Percentiles rank a stretch among this genome's conserved stretches.
Evolutionary conservation across 2,329 filamentous ascomycete genomes (phyloP).

Genomic region (Neodidymelliopsis sp.): DNA sequence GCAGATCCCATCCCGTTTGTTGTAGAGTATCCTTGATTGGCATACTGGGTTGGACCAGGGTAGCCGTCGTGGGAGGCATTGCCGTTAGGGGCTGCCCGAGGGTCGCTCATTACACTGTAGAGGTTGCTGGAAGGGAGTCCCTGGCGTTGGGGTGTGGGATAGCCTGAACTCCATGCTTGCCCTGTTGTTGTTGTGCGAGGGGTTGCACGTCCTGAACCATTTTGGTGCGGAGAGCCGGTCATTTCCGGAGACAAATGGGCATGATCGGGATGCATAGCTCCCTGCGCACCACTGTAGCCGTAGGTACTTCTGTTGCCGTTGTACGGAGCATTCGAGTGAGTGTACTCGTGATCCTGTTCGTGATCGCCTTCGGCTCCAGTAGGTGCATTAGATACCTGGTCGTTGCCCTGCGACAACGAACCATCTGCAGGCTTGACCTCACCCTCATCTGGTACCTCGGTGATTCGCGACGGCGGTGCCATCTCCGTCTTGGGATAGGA

Average conservation of each 20-base stretch:
- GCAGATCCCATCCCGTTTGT: conserved; percentile 68
- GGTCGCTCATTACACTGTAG: conserved; percentile 88
- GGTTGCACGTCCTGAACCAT: conserved; percentile 82
- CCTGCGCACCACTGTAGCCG: conserved; percentile 75
- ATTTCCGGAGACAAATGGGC: conserved; percentile 82
- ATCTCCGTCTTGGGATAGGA: conserved; percentile 84
- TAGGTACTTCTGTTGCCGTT: conserved; percentile 76
- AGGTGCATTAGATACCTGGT: conserved; percentile 61
- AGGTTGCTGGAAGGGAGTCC: conserved; percentile 77
- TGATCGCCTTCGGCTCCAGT: conserved; percentile 75
- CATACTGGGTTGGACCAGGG: conserved; percentile 67
- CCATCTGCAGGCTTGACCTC: conserved; percentile 70
- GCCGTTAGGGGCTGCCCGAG: conserved; percentile 72
- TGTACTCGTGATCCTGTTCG: conserved; percentile 83
- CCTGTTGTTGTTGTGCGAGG: conserved; percentile 78
- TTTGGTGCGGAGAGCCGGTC: conserved; percentile 82
- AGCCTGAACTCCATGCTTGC: conserved; percentile 74
- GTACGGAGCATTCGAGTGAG: conserved; percentile 77
- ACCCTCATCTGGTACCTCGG: conserved; percentile 68
- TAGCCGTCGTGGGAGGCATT: conserved; percentile 73
- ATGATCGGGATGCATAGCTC: conserved; percentile 73
- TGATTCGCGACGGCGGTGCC: conserved; percentile 76
- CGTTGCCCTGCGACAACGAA: conserved; percentile 57
- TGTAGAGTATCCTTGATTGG: conserved; percentile 63
- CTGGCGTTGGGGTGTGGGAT: conserved; percentile 79